Conservation (phyloP, 2,329 filamentous ascomycete genomes). For the Diplocarpon rosae region DNA sequence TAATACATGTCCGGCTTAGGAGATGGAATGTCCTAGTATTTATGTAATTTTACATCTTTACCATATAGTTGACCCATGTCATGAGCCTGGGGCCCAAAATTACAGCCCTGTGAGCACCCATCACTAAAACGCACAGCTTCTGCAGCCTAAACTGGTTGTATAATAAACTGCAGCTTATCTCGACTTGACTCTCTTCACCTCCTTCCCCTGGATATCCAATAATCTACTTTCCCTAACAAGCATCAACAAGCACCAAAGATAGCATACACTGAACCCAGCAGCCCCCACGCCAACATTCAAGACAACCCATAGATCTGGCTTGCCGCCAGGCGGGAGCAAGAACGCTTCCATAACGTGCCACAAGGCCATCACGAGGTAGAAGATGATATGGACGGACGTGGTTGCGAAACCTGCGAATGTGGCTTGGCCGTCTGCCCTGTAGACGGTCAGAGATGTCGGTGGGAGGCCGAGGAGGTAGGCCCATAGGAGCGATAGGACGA, state of each 20-base stretch:
- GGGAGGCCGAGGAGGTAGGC: conserved; percentile 82
- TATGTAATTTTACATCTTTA: no score
- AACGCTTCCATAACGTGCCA: conserved; percentile 75
- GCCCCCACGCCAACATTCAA: conserved; percentile 80
- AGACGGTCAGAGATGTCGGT: conserved; percentile 60
- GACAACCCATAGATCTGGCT: conserved; percentile 93
- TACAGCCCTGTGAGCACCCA: no score
- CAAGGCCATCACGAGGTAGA: conserved; percentile 65
- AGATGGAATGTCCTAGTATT: no score
- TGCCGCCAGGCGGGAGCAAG: conserved; percentile 55
- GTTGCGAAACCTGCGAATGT: conserved; percentile 46
- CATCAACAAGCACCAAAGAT: conserved; percentile 80
- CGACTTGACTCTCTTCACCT: conserved; percentile 19
- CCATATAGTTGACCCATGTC: no score
- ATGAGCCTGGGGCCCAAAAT: no score
- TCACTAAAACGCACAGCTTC: no score
- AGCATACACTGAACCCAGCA: conserved; percentile 75
- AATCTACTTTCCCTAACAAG: conserved; percentile 42
- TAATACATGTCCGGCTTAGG: no score
- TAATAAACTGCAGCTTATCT: no score
- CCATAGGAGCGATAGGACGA: conserved; percentile 78
- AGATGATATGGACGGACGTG: conserved; percentile 56
- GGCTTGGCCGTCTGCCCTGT: conserved; percentile 42
- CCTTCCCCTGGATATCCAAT: conserved; percentile 12
- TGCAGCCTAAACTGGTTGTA: no score